Percentiles rank a stretch among this genome's conserved stretches.
These are phyloP conservation scores for Diaporthe ilicicola DNA, from an alignment of 2,329 filamentous ascomycete species.

Conservation along the genomic window DNA sequence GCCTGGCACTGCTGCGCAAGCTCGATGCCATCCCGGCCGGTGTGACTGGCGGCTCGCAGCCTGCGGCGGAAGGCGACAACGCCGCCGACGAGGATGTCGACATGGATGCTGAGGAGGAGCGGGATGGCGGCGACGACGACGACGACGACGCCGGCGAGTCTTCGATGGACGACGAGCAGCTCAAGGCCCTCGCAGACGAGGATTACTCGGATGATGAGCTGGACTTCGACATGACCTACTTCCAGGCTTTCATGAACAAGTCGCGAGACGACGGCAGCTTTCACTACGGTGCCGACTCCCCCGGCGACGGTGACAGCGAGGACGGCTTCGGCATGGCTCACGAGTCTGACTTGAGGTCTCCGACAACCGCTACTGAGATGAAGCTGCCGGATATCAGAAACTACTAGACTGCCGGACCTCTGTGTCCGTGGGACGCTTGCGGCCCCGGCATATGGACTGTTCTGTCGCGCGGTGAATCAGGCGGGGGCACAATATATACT, in stretches of 20 bases:
- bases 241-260: constrained; percentile 19
- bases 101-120: neutral
- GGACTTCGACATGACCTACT: constrained; percentile 20
- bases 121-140: neutral
- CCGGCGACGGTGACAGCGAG: neutral
- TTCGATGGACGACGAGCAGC: constrained; percentile 26
- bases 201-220: constrained; percentile 28
- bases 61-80: neutral
- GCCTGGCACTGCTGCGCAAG: constrained; percentile 24
- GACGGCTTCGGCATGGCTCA: neutral
- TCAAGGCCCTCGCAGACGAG: constrained; percentile 29
- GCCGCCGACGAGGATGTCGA: neutral
- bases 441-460: neutral
- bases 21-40: constrained; percentile 20
- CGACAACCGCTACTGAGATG: neutral
- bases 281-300: neutral
- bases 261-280: constrained; percentile 8
- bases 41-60: neutral
- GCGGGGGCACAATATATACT: no score
- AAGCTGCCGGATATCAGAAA: constrained; percentile 12
- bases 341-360: constrained; percentile 5
- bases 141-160: neutral
- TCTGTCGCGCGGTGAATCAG: neutral
- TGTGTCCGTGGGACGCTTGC: neutral
- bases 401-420: neutral